Evolutionary conservation across 129 eudicot species (phyloP), one percentile per base, ranked within the genome.

Genomic region (Escallonia rubra): DNA sequence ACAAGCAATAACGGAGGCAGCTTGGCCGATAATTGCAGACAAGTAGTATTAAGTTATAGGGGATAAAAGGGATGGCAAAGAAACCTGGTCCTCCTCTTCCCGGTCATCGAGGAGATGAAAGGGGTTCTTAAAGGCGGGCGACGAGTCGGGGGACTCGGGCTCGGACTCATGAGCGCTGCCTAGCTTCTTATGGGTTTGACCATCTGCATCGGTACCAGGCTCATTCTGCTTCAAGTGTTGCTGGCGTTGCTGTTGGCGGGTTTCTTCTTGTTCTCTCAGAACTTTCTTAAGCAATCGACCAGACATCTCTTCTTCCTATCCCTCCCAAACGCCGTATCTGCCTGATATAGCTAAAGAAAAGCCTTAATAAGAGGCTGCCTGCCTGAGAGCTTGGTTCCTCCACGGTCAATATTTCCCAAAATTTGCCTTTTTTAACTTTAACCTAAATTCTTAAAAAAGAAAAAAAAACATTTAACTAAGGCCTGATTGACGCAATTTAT

Each of bases 21-120:
- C 34, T 23, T 23, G 34, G 34, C 3, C 41, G 10, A 57, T 40
- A 42, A 8, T 72, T n/a, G 11, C 44, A 58, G n/a, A 13, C 43
- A 46, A 10, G 13, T 44, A 2, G 23, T 10, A 48, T 12, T 10
- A 8, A 4, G 44, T n/a, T 70, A 42, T 43, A 34, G 43, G 41
- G 49, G 16, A 57, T 4, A 12, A 12, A 59, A 23, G 2, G 10
- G 44, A 61, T 34, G 40, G 41, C 40, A 43, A 3, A 11, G 13
- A 72, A 57, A 82, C 96, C 90, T 87, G 80, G 10, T 80, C 85
- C 38, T 70, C 63, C 41, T 70, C 63, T 7, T 80, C 82, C 41
- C 77, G 62, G n/a, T 81, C 86, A 67, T 81, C 72, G 57, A 88
- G 98, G 73, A 92, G 89, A 86, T 86, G 89, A 69, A 92, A 92